Evolutionary conservation across 1,284 basidiomycete species (phyloP).

Genomic region (Austroboletus niveus): DNA sequence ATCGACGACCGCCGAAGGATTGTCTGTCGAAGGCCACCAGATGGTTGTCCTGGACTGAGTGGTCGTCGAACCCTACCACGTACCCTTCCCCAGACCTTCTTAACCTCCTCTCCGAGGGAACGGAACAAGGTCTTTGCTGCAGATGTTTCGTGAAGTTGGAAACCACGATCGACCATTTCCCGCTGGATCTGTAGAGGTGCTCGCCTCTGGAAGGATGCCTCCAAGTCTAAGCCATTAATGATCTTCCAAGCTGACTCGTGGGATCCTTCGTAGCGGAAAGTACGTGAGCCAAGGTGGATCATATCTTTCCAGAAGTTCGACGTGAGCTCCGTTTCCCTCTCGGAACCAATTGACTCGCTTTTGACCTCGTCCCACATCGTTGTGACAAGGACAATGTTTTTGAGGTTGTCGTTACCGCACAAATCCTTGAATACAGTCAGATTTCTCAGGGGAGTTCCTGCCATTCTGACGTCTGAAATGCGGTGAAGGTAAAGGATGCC

Average conservation of each 20-base stretch:
- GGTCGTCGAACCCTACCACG: not conserved
- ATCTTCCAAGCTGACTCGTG: slow-evolving; percentile 17
- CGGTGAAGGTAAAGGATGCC: slow-evolving; percentile 31
- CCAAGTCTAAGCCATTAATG: slow-evolving; percentile 8
- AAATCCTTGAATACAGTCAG: slow-evolving; percentile 24
- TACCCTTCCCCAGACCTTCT: not conserved
- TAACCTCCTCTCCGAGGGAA: not conserved
- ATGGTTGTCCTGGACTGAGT: not conserved
- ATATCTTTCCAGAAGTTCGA: slow-evolving; percentile 16
- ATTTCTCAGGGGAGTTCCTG: slow-evolving; percentile 31
- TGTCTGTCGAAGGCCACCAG: not conserved
- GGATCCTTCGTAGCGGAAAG: slow-evolving; percentile 10
- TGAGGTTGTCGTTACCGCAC: slow-evolving; percentile 20
- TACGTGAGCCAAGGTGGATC: slow-evolving; percentile 13
- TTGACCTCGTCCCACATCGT: slow-evolving; percentile 30
- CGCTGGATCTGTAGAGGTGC: slow-evolving; percentile 14
- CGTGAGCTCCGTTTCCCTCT: slow-evolving; percentile 15
- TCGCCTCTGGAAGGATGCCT: not conserved
- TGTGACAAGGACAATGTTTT: slow-evolving; percentile 28
- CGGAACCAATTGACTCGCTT: slow-evolving; percentile 18
- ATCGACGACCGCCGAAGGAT: not conserved
- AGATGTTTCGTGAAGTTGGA: not conserved
- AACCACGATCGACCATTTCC: slow-evolving; percentile 20
- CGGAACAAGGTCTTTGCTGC: not conserved
- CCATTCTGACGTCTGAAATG: slow-evolving; percentile 44